Evolutionary conservation across 768 basidiomycete species (phyloP), one percentile per base, ranked within the genome.

Genomic region (Pisolithus microcarpus): DNA sequence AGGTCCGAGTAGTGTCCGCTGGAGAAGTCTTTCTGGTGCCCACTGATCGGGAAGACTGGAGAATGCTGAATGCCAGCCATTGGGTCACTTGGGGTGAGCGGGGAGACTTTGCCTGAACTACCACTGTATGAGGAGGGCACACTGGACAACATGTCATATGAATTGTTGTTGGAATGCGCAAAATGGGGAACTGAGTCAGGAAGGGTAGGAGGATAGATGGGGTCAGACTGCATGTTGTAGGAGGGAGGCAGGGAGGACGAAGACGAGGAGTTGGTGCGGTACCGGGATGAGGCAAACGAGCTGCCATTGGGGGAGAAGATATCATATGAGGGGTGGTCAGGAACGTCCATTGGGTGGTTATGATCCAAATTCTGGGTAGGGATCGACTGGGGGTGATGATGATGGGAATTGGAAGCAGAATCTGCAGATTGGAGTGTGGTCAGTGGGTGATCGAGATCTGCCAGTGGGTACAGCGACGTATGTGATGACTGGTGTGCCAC

Each of bases 41-140:
- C 59, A 19, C 55, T 63, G 52, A 68, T 67, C 19, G 81, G 71
- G 60, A 82, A 85, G 7, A 65, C 72, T 15, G 77, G 70, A 5
- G 77, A 65, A 54, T 77, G 78, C 57, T 81, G 82, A 7, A 87
- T 71, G 45, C 73, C 72, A 51, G 72, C 68, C 53, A 81, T 77
- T 39, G 80, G 71, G 65, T 87, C 86, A 58, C 67, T 82, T 31
- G 85, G 85, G 11, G 84, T 84, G 40, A 87, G 72, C 0, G 87
- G 85, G 18, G 87, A 87, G 46, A 82, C 83, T 66, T 87, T 88
- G 55, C 85, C 85, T 52, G 80, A 82, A 70, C 74, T 76, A 42
- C 64, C 57, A 11, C 63, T 67, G 69, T 82, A 80, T 15, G 81
- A 83, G 3, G 82, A 82, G 21, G 81, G 72, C 19, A 84, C 70